Conservation (phyloP, 2,329 filamentous ascomycete genomes). For the Claviceps sp. region DNA sequence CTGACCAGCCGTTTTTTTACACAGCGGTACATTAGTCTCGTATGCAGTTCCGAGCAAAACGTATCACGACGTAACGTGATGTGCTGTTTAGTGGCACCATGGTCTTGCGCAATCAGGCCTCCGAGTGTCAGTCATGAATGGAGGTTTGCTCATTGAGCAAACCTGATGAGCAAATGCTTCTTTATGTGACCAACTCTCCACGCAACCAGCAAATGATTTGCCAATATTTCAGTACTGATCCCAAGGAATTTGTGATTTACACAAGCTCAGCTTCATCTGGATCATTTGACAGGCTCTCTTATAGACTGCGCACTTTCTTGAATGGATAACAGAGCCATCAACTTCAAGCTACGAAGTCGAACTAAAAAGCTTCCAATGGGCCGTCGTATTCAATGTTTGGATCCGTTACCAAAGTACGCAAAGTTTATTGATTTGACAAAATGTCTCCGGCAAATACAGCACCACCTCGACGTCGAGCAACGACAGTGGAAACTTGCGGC, state of each 20-base stretch:
- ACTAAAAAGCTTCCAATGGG: background rate
- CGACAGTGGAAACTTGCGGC: constrained; percentile 8
- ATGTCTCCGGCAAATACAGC: background rate
- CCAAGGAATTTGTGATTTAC: background rate
- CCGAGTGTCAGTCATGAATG: background rate
- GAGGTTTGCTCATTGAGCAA: background rate
- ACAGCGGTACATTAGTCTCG: background rate
- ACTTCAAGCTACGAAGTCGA: background rate
- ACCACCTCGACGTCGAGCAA: background rate
- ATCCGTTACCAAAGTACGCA: background rate
- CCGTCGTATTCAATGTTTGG: background rate
- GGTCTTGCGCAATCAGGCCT: background rate
- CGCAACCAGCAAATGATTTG: background rate
- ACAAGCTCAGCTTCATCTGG: background rate
- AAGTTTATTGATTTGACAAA: background rate
- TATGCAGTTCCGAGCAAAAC: background rate
- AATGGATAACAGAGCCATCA: background rate
- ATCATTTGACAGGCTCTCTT: background rate
- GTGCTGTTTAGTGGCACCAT: background rate
- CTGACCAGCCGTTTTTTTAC: background rate
- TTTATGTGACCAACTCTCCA: background rate
- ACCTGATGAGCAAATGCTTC: background rate
- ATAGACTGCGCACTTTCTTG: background rate
- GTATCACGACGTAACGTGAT: background rate
- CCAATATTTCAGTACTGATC: background rate